A percentile compares a stretch with the other conserved stretches of the same genome.
phyloP scores from a whole-genome alignment of 2,329 filamentous ascomycete species.

The Ophiognomonia clavigignenti-juglandacearum region DNA sequence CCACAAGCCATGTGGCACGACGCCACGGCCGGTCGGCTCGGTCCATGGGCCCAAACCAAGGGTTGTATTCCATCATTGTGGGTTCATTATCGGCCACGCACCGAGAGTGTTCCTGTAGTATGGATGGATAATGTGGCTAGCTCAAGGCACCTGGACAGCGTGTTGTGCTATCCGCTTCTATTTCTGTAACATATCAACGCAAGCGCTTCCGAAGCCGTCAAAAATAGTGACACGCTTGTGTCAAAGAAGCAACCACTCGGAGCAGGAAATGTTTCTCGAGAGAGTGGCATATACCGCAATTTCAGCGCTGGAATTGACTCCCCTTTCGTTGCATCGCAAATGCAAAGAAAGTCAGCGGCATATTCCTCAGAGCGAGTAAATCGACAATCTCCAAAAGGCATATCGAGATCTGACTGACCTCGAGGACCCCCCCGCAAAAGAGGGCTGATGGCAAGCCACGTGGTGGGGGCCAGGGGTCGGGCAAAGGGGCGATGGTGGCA shows the following conservation, averaged over 20 bases:
- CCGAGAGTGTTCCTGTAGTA: too few species aligned
- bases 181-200: too few species aligned
- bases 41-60: background rate
- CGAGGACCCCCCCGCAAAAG: background rate
- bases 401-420: too few species aligned
- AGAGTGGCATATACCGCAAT: background rate
- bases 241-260: background rate
- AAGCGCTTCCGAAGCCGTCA: too few species aligned
- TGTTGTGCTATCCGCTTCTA: too few species aligned
- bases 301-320: too few species aligned
- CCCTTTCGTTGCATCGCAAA: background rate
- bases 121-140: too few species aligned
- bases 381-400: background rate
- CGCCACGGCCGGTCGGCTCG: background rate
- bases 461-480: slow-evolving; percentile 3
- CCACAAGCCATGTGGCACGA: background rate
- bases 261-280: background rate
- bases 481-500: too few species aligned
- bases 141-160: too few species aligned
- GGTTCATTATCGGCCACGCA: background rate
- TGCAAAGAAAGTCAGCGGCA: background rate
- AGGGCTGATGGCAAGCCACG: slow-evolving; percentile 1
- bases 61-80: too few species aligned
- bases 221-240: background rate
- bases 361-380: too few species aligned